Percentiles rank a stretch among this genome's conserved stretches.
These are phyloP conservation scores for Chytriomyces confervae DNA, from an alignment of 192 early-diverging fungal species.

Conservation along the genomic window DNA sequence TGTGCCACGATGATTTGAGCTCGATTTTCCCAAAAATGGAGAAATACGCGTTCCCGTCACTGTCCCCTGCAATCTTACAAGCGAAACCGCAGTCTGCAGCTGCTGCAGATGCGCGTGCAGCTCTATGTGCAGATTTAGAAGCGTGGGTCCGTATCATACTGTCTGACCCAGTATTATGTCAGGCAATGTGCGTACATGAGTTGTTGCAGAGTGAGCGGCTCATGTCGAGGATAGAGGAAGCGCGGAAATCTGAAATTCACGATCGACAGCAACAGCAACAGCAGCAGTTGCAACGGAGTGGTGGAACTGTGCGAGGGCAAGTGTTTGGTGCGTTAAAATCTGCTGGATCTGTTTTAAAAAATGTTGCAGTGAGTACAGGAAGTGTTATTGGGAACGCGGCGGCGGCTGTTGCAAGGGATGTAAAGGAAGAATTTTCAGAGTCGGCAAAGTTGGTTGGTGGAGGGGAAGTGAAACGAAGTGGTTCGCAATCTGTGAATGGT, in stretches of 20 bases:
- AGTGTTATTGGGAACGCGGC: conserved; percentile 18
- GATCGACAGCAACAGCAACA: background rate
- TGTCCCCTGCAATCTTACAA: no score
- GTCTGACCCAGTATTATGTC: conserved; percentile 9
- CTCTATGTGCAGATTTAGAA: conserved; percentile 32
- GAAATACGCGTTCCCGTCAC: conserved; percentile 24
- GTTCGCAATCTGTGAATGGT: background rate
- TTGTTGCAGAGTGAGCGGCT: conserved; percentile 43
- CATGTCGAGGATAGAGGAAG: background rate
- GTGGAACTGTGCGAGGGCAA: conserved; percentile 6
- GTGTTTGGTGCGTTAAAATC: conserved; percentile 41
- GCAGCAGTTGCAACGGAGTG: background rate
- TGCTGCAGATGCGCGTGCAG: conserved; percentile 5
- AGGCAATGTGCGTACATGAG: conserved; percentile 13
- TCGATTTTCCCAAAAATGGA: conserved; percentile 19
- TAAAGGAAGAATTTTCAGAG: conserved; percentile 4
- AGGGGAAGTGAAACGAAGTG: background rate
- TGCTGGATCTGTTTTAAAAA: conserved; percentile 38
- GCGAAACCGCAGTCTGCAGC: background rate
- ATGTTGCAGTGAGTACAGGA: conserved; percentile 39
- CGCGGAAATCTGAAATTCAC: background rate
- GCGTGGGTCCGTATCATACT: conserved; percentile 22
- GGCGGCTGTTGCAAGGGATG: background rate
- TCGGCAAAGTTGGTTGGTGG: background rate
- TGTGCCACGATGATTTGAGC: conserved; percentile 24